Conservation (phyloP, 306 rosid species). For the Styphnolobium japonicum region DNA sequence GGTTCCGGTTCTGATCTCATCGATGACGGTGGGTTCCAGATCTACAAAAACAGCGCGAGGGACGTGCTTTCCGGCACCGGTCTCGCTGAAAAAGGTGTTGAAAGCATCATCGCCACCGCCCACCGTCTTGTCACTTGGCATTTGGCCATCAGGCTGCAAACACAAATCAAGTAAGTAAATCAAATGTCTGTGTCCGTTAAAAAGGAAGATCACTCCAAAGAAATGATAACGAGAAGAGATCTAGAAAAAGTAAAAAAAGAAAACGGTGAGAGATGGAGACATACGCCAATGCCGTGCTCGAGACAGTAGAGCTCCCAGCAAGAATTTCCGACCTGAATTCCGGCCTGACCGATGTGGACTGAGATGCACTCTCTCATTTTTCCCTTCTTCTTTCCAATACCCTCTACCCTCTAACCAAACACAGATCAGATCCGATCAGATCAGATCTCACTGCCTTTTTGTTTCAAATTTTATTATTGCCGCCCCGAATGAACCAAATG, state of each 20-base stretch:
- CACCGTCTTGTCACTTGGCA: slow-evolving; percentile 81
- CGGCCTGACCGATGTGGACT: slow-evolving; percentile 95
- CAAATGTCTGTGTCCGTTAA: too few species aligned
- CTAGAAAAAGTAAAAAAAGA: too few species aligned
- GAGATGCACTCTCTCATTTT: slow-evolving; percentile 96
- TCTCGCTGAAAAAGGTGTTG: slow-evolving; percentile 92
- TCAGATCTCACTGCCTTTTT: too few species aligned
- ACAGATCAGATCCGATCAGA: too few species aligned
- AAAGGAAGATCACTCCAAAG: too few species aligned
- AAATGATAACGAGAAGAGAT: fast-evolving
- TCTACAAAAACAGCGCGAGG: slow-evolving; percentile 87
- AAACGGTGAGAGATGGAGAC: neutral
- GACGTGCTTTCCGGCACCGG: slow-evolving; percentile 89
- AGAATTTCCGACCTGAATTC: slow-evolving; percentile 95
- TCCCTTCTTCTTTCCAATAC: too few species aligned
- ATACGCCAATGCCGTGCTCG: slow-evolving; percentile 86
- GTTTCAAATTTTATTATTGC: too few species aligned
- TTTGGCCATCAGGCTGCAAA: slow-evolving; percentile 92
- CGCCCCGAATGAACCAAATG: too few species aligned
- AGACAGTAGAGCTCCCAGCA: slow-evolving; percentile 99
- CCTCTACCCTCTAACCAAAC: too few species aligned
- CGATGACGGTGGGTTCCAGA: slow-evolving; percentile 90
- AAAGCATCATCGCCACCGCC: slow-evolving; percentile 91
- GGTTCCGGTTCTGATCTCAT: slow-evolving; percentile 85
- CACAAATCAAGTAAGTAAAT: neutral